A percentile compares a stretch with the other conserved stretches of the same genome.
phyloP scores from a whole-genome alignment of 805 yeast species.

The Yamadazyma takamatsuzukensis region DNA sequence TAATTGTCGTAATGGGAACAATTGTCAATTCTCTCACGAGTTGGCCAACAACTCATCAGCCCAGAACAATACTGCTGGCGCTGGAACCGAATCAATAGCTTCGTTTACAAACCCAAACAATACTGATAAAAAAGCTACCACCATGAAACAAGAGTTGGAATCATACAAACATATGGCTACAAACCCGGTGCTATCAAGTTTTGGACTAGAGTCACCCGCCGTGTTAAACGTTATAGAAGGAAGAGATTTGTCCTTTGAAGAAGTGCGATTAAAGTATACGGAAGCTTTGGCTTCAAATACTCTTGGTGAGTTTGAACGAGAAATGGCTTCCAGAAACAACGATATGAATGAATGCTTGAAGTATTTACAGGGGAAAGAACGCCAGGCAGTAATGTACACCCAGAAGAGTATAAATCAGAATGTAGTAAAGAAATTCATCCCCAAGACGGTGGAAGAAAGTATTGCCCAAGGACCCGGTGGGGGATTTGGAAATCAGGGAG shows the following conservation, averaged over 20 bases:
- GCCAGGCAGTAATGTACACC: slow-evolving; percentile 54
- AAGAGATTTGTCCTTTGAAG: slow-evolving; percentile 55
- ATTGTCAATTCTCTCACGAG: slow-evolving; percentile 24
- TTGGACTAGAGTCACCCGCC: slow-evolving; percentile 49
- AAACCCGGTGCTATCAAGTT: slow-evolving; percentile 40
- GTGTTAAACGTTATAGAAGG: slow-evolving; percentile 45
- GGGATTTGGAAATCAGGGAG: slow-evolving; percentile 12
- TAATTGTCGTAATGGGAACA: slow-evolving; percentile 24
- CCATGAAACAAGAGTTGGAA: slow-evolving; percentile 20
- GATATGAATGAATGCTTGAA: slow-evolving; percentile 46
- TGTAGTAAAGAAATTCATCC: slow-evolving; percentile 26
- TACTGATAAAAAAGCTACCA: slow-evolving; percentile 14
- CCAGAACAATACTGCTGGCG: background rate
- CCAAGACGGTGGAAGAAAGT: slow-evolving; percentile 24
- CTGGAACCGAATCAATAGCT: slow-evolving; percentile 8
- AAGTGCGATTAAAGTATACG: slow-evolving; percentile 43
- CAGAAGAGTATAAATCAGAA: slow-evolving; percentile 40
- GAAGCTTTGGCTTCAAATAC: slow-evolving; percentile 38
- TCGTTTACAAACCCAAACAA: slow-evolving; percentile 13
- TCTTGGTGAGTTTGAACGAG: slow-evolving; percentile 36
- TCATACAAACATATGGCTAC: slow-evolving; percentile 16
- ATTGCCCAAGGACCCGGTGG: slow-evolving; percentile 18
- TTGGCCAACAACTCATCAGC: background rate
- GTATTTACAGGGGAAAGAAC: slow-evolving; percentile 35
- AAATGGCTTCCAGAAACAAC: slow-evolving; percentile 36